Evolutionary conservation across 148 eudicot genomes (phyloP).

Genomic region (Amaranthus hypochondriacus): DNA sequence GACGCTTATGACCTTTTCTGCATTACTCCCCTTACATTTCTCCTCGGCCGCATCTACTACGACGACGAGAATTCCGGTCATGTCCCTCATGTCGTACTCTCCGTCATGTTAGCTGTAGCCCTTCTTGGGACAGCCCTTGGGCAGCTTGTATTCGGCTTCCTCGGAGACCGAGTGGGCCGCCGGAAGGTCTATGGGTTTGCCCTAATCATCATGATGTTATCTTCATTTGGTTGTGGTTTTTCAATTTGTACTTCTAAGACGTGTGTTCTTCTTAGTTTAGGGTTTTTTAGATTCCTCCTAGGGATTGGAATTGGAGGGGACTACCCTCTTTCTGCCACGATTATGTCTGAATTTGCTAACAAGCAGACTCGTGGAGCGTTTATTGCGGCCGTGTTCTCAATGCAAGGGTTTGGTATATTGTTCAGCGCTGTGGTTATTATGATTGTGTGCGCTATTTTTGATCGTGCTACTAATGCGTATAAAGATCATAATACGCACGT

Average conservation of each 20-base stretch:
- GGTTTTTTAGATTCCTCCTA: slow-evolving; percentile 42
- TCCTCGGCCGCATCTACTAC: slow-evolving; percentile 54
- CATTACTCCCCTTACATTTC: slow-evolving; percentile 38
- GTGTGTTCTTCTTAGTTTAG: slow-evolving; percentile 34
- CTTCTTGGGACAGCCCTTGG: slow-evolving; percentile 47
- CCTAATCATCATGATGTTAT: slow-evolving; percentile 40
- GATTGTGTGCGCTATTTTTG: slow-evolving; percentile 41
- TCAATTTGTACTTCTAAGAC: slow-evolving; percentile 33
- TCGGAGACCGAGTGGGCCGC: slow-evolving; percentile 49
- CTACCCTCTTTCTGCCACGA: slow-evolving; percentile 60
- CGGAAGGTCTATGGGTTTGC: slow-evolving; percentile 43
- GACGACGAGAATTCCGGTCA: not conserved
- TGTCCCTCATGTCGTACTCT: slow-evolving; percentile 19
- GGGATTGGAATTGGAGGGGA: slow-evolving; percentile 67
- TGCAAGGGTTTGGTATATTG: slow-evolving; percentile 67
- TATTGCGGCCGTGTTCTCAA: slow-evolving; percentile 60
- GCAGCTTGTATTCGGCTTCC: slow-evolving; percentile 45
- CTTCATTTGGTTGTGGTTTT: slow-evolving; percentile 55
- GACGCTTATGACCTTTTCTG: slow-evolving; percentile 69
- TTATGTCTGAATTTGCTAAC: slow-evolving; percentile 67
- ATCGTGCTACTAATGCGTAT: slow-evolving; percentile 1
- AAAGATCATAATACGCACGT: slow-evolving; percentile 7
- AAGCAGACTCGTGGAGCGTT: slow-evolving; percentile 54
- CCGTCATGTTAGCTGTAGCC: slow-evolving; percentile 36
- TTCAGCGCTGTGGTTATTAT: slow-evolving; percentile 39